Percentiles rank a stretch among this genome's conserved stretches.
Conservation (phyloP, 495 filamentous ascomycete genomes). For the Daldinia caldariorum region DNA sequence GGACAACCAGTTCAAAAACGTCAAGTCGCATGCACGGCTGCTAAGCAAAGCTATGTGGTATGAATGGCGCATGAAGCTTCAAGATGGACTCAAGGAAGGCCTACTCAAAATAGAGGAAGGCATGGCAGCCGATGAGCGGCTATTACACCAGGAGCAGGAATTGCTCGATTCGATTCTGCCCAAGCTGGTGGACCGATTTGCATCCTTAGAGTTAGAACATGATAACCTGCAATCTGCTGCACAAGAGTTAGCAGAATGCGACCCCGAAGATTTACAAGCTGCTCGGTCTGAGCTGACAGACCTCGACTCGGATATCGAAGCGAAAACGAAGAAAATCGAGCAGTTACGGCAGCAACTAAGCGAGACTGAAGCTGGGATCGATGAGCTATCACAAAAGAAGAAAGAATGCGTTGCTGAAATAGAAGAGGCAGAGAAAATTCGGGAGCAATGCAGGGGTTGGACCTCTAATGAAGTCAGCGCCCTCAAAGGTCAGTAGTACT, state of each 20-base stretch:
- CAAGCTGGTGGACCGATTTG: constrained; percentile 64
- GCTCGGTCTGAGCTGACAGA: constrained; percentile 70
- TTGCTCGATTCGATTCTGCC: constrained; percentile 74
- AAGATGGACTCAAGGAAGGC: constrained; percentile 82
- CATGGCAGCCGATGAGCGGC: constrained; percentile 76
- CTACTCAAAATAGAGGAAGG: constrained; percentile 77
- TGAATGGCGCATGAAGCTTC: constrained; percentile 92
- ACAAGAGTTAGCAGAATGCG: constrained; percentile 79
- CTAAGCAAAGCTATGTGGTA: constrained; percentile 97
- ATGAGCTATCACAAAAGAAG: constrained; percentile 69
- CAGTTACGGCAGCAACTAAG: constrained; percentile 70
- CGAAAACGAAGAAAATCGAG: constrained; percentile 71
- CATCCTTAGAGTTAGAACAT: constrained; percentile 68
- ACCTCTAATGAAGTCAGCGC: constrained; percentile 77
- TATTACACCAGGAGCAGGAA: constrained; percentile 73
- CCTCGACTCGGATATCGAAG: constrained; percentile 72
- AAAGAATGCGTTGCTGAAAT: constrained; percentile 77
- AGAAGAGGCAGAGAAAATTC: constrained; percentile 80
- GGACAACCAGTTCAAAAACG: constrained; percentile 96
- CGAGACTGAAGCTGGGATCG: constrained; percentile 69
- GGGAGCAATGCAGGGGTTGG: constrained; percentile 90
- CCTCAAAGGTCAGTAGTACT: constrained; percentile 69
- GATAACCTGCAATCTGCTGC: constrained; percentile 72
- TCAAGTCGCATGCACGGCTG: constrained; percentile 89
- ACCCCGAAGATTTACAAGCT: constrained; percentile 77